Evolutionary conservation across 495 filamentous ascomycete genomes (phyloP), one percentile per base, ranked within the genome.

Genomic region (Mycothermus thermophilus): DNA sequence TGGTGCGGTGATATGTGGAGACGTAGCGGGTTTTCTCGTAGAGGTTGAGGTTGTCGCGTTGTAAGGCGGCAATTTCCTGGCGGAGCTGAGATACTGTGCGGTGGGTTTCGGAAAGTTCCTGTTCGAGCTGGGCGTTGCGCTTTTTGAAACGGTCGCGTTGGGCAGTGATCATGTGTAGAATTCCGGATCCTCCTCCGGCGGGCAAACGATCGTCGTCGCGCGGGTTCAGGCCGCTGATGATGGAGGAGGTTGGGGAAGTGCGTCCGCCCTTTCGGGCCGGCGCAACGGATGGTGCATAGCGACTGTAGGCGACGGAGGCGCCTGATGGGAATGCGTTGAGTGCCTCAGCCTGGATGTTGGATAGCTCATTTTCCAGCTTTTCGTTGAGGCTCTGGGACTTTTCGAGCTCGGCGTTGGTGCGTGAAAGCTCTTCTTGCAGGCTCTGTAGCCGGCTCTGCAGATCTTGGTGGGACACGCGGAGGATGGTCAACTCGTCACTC

Each of bases 21-120:
- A 94, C 76, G 57, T 96, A 99, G 25, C 90, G 76, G 22, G 90
- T 93, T 68, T 95, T 99, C 54, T 99, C 90, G 54, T 99, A 99
- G 3, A 99, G 74, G 47, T 81, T 79, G 21, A 99, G 70, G 52
- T 99, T 99, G 58, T 99, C 90, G 55, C 85, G 90, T 51, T 96
- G 90, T 9, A 99, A 66, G 8, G 84, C 79, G 26, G 86, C 78
- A 43, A 99, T 74, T 50, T 99, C 90, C 40, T 88, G 83, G 11
- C 92, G 77, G 19, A 96, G 67, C 8, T 85, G 79, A 15, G 88
- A 86, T 17, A 96, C 78, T 0, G 74, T 79, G 25, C 66, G 71
- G 50, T 96, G 83, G 33, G 69, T 63, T 38, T 90, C 85, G 5
- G 83, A 83, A 13, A 96, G 67, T 47, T 96, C 87, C 30, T 83